Evolutionary conservation across 2,329 filamentous ascomycete species (phyloP), one percentile per base, ranked within the genome.

Genomic region (Fusarium nematophilum): DNA sequence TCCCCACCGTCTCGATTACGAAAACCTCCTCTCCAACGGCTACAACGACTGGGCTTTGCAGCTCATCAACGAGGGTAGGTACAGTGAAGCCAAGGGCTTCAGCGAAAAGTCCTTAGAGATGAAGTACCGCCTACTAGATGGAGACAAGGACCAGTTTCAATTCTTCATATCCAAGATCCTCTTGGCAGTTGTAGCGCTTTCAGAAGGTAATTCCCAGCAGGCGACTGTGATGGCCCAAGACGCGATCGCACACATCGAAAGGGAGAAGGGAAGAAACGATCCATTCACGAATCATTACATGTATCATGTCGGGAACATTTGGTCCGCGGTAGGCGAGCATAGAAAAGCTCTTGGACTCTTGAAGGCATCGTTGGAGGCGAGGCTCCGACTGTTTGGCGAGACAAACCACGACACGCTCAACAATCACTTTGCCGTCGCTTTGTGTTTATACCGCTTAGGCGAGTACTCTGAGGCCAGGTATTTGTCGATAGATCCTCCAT

Each of bases 131-230:
- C 21, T 33, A 8, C 30, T 46, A 11, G 30, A 23, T 5, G 18
- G 14, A 6, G n/a, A 36, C 9, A 36, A 31, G 5, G n/a, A 46
- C 13, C 29, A 36, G 18, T 46, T 33, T 18, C 29, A 46, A 18
- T 46, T 46, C 17, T 46, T 46, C 42, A 46, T 36, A 9, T 46
- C 42, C 10, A 46, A 36, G 23, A 46, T 33, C 18, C 29, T 46
- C 7, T 17, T 46, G 18, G 42, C 42, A 7, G 18, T 36, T 34
- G 29, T 36, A n/a, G 6, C 23, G n/a, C 17, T 46, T 2, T 33
- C 42, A 4, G 42, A 33, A 11, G 30, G 30, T 15, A 7, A 18
- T 17, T 3, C 4, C 27, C 5, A 8, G 8, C 21, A 9, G 13
- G 42, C 42, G 29, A 23, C 21, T 25, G 4, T 1, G 8, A 33